Evolutionary conservation across 23 red algal species (phyloP).

Genomic region (Agarophyton chilense): DNA sequence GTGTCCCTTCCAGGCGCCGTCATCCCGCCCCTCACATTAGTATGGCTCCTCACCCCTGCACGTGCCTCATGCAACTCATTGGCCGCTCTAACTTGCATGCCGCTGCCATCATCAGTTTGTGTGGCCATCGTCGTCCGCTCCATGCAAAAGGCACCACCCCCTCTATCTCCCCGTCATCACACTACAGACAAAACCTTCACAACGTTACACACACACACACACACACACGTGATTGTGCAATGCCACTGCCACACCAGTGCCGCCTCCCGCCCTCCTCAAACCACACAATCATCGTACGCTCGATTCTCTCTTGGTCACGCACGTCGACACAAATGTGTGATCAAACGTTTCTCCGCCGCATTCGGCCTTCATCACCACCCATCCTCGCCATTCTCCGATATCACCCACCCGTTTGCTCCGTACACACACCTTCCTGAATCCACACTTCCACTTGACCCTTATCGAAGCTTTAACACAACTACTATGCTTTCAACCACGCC

Average conservation of each 20-base stretch:
- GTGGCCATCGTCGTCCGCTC: too few relatives aligned
- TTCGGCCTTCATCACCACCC: background rate
- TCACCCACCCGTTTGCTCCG: constrained; percentile 1
- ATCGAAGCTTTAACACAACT: background rate
- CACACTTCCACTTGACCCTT: background rate
- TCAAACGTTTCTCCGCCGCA: background rate
- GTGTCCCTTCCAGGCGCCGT: background rate
- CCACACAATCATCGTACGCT: background rate
- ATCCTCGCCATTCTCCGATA: background rate
- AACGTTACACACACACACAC: too few relatives aligned
- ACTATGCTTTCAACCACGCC: background rate
- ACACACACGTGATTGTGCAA: too few relatives aligned
- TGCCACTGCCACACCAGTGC: background rate
- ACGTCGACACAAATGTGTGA: background rate
- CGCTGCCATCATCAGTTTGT: too few relatives aligned
- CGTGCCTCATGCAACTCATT: background rate
- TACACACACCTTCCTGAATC: background rate
- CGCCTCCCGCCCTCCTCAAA: background rate
- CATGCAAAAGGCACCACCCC: too few relatives aligned
- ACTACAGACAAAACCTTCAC: too few relatives aligned
- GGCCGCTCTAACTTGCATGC: too few relatives aligned
- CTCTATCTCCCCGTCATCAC: too few relatives aligned
- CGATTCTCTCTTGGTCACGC: background rate
- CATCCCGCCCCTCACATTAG: background rate
- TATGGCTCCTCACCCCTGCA: background rate